Evolutionary conservation across 2,329 filamentous ascomycete genomes (phyloP).

Genomic region (Fusarium torulosum): DNA sequence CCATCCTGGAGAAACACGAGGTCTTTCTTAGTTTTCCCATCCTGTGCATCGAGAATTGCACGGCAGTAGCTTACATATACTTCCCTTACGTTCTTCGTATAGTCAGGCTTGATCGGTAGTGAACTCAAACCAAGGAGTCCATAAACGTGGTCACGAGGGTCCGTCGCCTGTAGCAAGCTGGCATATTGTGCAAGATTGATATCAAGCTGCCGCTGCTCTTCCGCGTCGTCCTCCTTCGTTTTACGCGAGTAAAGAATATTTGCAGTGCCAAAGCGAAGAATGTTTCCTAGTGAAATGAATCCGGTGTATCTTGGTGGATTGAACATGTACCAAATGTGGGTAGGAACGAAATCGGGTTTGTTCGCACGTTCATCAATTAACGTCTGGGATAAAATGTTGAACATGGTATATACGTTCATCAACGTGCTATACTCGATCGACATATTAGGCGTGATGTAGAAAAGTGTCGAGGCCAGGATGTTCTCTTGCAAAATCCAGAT

Average conservation of each 20-base stretch:
- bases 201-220: too few species aligned
- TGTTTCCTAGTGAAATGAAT: neutral
- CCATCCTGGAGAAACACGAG: neutral
- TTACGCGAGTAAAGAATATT: neutral
- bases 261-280: neutral
- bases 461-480: slow-evolving; percentile 1
- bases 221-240: neutral
- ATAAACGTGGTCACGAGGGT: slow-evolving; percentile 5
- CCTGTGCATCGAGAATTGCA: neutral
- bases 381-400: neutral
- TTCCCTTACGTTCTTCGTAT: slow-evolving; percentile 3
- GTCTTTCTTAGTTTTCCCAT: neutral
- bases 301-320: neutral
- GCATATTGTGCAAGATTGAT: neutral
- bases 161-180: neutral
- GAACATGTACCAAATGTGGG: slow-evolving; percentile 7
- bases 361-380: neutral
- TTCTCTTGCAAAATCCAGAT: slow-evolving; percentile 9
- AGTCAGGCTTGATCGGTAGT: neutral
- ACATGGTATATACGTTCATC: neutral
- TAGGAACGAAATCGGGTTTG: slow-evolving; percentile 3
- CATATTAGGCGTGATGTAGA: neutral
- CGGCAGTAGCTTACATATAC: neutral
- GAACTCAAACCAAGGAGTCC: neutral
- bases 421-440: slow-evolving; percentile 5